Evolutionary conservation across 2,329 filamentous ascomycete genomes (phyloP), one percentile per base, ranked within the genome.

Genomic region (Nigrospora sphaerica): DNA sequence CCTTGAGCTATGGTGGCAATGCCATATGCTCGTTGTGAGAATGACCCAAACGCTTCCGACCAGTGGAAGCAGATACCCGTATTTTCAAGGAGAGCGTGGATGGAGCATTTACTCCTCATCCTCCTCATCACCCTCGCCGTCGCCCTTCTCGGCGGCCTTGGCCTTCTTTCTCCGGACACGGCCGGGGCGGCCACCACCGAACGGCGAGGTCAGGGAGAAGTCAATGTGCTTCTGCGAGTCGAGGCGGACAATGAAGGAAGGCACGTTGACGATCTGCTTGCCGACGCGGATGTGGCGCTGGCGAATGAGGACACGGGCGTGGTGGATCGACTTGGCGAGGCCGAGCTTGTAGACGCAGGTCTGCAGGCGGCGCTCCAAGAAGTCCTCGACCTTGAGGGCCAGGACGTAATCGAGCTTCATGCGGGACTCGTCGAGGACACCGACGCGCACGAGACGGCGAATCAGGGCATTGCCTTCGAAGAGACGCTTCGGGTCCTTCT

Each of bases 371-470:
- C 93, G 92, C 87, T 98, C 93, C 78, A 98, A 83, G 86, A 98
- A 98, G 77, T 98, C 93, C 78, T 98, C 93, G 67, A 95, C 87
- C 83, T 95, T 95, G 54, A 98, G 86, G 77, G 93, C 93, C 71
- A 98, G 80, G 71, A 98, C 93, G 86, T 98, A 96, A 96, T 98
- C 93, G 83, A 98, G 93, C 88, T 96, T 98, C 93, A 98, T 98
- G 84, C 93, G 93, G 72, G 91, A 91, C 82, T 98, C 93, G 74
- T 98, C 93, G 69, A 98, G 89, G 68, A 98, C 93, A 88, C 93
- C 93, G 72, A 97, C 91, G 74, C 93, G 93, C 61, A 98, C 93
- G 62, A 98, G 90, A 88, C 93, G 93, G 74, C 93, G 93, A 86
- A 98, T 98, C 73, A 98, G 85, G 72, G 93, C 93, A 77, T 98